These are phyloP conservation scores for Graphilbum sp. DNA, from an alignment of 2,329 filamentous ascomycete species.

Conservation along the genomic window DNA sequence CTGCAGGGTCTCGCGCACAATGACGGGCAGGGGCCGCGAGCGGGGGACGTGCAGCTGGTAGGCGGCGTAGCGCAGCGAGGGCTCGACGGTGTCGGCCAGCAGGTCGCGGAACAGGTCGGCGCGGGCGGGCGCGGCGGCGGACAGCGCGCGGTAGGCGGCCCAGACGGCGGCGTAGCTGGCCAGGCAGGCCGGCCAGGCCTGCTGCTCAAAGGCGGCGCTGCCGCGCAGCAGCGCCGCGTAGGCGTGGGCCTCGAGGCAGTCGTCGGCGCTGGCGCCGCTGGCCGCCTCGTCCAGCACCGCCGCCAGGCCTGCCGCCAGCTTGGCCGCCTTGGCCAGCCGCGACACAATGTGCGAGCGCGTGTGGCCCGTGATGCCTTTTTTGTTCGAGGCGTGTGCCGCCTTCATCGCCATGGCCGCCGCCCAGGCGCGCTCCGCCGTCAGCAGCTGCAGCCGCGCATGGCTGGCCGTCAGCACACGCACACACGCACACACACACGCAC, in stretches of 20 bases:
- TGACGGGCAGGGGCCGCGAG: constrained; percentile 62
- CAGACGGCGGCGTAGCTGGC: constrained; percentile 59
- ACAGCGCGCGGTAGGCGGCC: constrained; percentile 67
- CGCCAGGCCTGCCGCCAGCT: too few relatives aligned
- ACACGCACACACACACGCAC: too few relatives aligned
- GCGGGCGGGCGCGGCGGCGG: constrained; percentile 37
- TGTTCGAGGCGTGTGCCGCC: constrained; percentile 60
- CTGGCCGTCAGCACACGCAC: constrained; percentile 25
- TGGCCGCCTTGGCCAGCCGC: constrained; percentile 53
- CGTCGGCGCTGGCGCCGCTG: constrained; percentile 31
- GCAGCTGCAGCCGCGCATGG: constrained; percentile 61
- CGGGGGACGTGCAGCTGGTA: constrained; percentile 82
- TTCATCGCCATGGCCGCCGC: constrained; percentile 95
- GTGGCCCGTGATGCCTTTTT: constrained; percentile 61
- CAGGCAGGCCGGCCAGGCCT: constrained; percentile 67
- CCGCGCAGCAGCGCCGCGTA: constrained; percentile 67
- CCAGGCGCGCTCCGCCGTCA: constrained; percentile 83
- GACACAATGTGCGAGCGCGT: constrained; percentile 81
- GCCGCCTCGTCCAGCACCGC: constrained; percentile 36
- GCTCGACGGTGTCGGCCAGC: constrained; percentile 72
- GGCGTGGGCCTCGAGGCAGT: constrained; percentile 71
- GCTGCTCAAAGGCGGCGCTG: constrained; percentile 70
- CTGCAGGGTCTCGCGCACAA: constrained; percentile 68
- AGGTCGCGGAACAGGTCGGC: constrained; percentile 77
- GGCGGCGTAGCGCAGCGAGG: constrained; percentile 83